These are phyloP conservation scores for Trichoderma arundinaceum DNA, from an alignment of 2,329 filamentous ascomycete genomes.

Conservation along the genomic window DNA sequence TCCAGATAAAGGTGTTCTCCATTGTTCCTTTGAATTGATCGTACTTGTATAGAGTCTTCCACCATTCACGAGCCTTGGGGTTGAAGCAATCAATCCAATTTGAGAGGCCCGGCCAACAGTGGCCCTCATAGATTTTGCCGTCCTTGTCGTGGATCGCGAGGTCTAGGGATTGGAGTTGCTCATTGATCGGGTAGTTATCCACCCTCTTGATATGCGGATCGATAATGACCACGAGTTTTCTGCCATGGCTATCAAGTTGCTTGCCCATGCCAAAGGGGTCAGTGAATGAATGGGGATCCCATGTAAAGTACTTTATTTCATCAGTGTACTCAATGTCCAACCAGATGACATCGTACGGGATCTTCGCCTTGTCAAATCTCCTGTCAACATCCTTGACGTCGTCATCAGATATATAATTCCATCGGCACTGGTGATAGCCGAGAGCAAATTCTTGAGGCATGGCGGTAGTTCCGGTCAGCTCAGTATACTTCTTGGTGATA, in stretches of 20 bases:
- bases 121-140: conserved; percentile 86
- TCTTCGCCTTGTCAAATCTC: conserved; percentile 93
- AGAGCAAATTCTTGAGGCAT: conserved; percentile 92
- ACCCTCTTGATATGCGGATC: conserved; percentile 98
- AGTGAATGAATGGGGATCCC: conserved; percentile 86
- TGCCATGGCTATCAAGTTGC: conserved; percentile 81
- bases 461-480: conserved; percentile 89
- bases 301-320: conserved; percentile 97
- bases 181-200: conserved; percentile 74
- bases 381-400: conserved; percentile 96
- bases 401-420: conserved; percentile 98
- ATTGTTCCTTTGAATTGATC: conserved; percentile 84
- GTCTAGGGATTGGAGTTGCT: conserved; percentile 83
- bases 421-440: conserved; percentile 95
- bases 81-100: conserved; percentile 98
- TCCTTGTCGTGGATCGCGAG: conserved; percentile 91
- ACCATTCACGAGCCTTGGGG: conserved; percentile 89
- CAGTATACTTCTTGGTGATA: conserved; percentile 79
- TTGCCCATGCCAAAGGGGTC: conserved; percentile 87
- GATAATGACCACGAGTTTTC: conserved; percentile 92
- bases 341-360: conserved; percentile 99
- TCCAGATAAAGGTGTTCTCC: conserved; percentile 93
- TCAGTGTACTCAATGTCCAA: conserved; percentile 98
- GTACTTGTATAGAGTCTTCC: conserved; percentile 86
- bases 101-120: conserved; percentile 98